Evolutionary conservation across 148 eudicot species (phyloP).

Genomic region (Nepenthes gracilis): DNA sequence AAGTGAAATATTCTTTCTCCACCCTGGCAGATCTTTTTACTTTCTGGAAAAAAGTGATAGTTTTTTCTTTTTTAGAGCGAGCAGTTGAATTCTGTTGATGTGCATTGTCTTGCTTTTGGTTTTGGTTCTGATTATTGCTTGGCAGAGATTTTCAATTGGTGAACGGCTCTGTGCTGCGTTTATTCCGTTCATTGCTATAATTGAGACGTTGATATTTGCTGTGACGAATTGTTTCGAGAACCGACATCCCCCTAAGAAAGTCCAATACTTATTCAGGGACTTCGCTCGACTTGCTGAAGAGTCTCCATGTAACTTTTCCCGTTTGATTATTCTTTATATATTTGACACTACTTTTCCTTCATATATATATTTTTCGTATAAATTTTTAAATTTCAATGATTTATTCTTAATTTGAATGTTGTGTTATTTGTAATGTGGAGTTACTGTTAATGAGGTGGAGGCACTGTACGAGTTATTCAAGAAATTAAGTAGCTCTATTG

Average conservation of each 20-base stretch:
- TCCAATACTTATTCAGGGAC: background rate
- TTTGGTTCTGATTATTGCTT: background rate
- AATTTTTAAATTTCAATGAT: background rate
- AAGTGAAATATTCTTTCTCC: too few species aligned
- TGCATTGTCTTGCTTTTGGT: background rate
- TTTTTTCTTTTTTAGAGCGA: too few species aligned
- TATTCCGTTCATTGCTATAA: conserved; percentile 8
- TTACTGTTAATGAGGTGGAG: conserved; percentile 74
- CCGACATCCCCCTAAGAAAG: background rate
- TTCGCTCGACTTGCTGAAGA: conserved; percentile 16
- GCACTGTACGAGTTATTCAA: conserved; percentile 75
- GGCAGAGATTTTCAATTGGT: conserved; percentile 15
- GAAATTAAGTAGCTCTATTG: conserved; percentile 68
- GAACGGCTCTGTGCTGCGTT: conserved; percentile 13
- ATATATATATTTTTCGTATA: background rate
- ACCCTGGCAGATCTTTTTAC: too few species aligned
- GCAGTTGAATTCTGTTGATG: background rate
- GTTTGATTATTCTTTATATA: too few species aligned
- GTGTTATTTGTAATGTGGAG: conserved; percentile 24
- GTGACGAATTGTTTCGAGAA: conserved; percentile 13
- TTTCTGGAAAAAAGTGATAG: too few species aligned
- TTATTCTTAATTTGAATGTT: background rate
- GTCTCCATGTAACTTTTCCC: background rate
- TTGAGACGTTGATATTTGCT: conserved; percentile 11
- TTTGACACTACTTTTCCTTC: background rate